Conservation (phyloP, 179 eudicot species). For the Spinacia oleracea region DNA sequence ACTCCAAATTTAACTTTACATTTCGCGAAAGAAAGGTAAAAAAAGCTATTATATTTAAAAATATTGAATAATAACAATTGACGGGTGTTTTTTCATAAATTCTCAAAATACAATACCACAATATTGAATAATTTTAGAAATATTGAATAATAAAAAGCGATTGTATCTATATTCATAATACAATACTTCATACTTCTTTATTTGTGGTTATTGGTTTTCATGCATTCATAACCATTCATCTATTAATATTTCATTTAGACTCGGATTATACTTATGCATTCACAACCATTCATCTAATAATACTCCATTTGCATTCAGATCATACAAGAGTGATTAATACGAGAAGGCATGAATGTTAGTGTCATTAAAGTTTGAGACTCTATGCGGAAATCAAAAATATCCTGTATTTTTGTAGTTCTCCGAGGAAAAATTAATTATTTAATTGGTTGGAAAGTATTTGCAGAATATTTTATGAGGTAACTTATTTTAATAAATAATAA, state of each 20-base stretch:
- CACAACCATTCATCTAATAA: no score
- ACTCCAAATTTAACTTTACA: not conserved
- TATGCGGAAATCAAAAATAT: slow-evolving; percentile 8
- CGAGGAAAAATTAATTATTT: not conserved
- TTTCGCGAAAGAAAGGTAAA: not conserved
- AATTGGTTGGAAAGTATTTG: not conserved
- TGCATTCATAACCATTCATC: no score
- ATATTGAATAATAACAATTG: no score
- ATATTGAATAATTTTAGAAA: no score
- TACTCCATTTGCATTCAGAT: no score
- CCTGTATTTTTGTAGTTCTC: not conserved
- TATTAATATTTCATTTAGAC: no score
- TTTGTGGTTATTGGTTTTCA: no score
- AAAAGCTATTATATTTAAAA: not conserved
- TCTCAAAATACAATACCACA: not conserved
- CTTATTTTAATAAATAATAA: no score
- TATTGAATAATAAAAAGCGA: no score
- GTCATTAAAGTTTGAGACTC: slow-evolving; percentile 21
- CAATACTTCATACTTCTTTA: no score
- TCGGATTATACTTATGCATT: no score
- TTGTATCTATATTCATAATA: no score
- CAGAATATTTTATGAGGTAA: not conserved
- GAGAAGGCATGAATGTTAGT: slow-evolving; percentile 17
- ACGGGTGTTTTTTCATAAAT: not conserved
- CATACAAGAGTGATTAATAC: not conserved